phyloP scores from a whole-genome alignment of 495 filamentous ascomycete genomes.

The Paragyromitra xinjiangensis region DNA sequence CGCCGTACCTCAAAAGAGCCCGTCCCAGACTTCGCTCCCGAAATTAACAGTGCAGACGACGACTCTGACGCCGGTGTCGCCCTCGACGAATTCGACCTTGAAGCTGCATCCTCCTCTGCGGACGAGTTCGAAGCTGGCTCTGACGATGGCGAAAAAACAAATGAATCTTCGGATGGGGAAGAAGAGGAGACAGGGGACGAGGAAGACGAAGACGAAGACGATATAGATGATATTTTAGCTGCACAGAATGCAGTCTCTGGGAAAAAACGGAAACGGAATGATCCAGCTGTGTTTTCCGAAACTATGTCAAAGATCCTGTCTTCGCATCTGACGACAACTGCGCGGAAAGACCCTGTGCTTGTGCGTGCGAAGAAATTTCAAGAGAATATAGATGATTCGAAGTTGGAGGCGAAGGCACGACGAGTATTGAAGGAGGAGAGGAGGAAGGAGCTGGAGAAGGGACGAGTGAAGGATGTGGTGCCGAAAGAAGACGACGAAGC shows the following conservation, averaged over 20 bases:
- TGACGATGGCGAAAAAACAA: slow-evolving; percentile 57
- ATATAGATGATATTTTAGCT: slow-evolving; percentile 59
- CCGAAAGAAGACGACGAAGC: slow-evolving; percentile 64
- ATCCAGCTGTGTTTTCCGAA: slow-evolving; percentile 86
- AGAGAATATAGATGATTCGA: slow-evolving; percentile 72
- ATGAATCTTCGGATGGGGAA: slow-evolving; percentile 32
- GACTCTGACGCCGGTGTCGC: slow-evolving; percentile 62
- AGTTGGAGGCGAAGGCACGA: slow-evolving; percentile 81
- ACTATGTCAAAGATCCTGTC: slow-evolving; percentile 90
- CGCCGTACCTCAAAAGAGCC: slow-evolving; percentile 25
- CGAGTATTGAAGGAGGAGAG: slow-evolving; percentile 81
- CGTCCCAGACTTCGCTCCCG: background rate
- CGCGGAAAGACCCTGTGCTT: slow-evolving; percentile 86
- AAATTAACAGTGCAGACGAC: slow-evolving; percentile 58
- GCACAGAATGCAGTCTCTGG: slow-evolving; percentile 46
- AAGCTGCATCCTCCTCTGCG: slow-evolving; percentile 45
- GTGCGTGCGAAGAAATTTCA: slow-evolving; percentile 77
- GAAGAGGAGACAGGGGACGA: slow-evolving; percentile 33
- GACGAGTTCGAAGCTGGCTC: slow-evolving; percentile 50
- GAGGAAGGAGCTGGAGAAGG: slow-evolving; percentile 81
- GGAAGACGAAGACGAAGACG: slow-evolving; percentile 57
- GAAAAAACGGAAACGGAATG: slow-evolving; percentile 72
- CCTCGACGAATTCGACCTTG: slow-evolving; percentile 56
- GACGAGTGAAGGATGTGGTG: slow-evolving; percentile 81
- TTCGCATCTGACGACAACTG: slow-evolving; percentile 81